phyloP scores from a whole-genome alignment of 2,329 filamentous ascomycete genomes.

The Aaosphaeria arxii region DNA sequence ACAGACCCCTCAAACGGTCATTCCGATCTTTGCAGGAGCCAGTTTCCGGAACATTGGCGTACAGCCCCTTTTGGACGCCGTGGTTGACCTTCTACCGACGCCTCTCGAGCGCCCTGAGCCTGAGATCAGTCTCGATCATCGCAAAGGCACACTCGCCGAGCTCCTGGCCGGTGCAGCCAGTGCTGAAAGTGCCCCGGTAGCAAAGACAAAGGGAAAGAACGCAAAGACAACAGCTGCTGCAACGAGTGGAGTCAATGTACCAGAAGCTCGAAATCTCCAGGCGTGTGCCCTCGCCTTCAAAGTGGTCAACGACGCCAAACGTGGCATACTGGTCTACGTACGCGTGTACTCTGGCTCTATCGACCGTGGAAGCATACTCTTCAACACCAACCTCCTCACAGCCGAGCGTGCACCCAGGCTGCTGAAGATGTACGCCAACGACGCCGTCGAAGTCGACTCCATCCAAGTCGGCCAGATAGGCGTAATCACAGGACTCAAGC shows the following conservation, averaged over 20 bases:
- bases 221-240: conserved; percentile 1
- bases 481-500: conserved; percentile 84
- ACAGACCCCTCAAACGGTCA: conserved; percentile 65
- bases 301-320: conserved; percentile 81
- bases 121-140: conserved; percentile 65
- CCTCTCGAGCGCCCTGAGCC: conserved; percentile 77
- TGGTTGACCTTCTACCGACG: conserved; percentile 82
- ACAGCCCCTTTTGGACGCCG: conserved; percentile 83
- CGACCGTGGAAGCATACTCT: conserved; percentile 70
- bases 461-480: conserved; percentile 89
- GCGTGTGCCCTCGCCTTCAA: conserved; percentile 80
- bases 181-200: conserved; percentile 26
- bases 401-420: conserved; percentile 78
- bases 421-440: conserved; percentile 84
- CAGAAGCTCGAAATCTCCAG: conserved; percentile 60
- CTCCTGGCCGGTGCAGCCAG: conserved; percentile 23
- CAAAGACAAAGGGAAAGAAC: conserved; percentile 9
- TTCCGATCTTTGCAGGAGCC: conserved; percentile 86
- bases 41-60: conserved; percentile 94
- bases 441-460: conserved; percentile 78
- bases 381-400: conserved; percentile 81
- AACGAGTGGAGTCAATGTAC: conserved; percentile 14
- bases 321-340: conserved; percentile 87
- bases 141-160: conserved; percentile 52
- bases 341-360: conserved; percentile 86